Conservation (phyloP, 768 basidiomycete genomes). For the Tulasnella sp. region DNA sequence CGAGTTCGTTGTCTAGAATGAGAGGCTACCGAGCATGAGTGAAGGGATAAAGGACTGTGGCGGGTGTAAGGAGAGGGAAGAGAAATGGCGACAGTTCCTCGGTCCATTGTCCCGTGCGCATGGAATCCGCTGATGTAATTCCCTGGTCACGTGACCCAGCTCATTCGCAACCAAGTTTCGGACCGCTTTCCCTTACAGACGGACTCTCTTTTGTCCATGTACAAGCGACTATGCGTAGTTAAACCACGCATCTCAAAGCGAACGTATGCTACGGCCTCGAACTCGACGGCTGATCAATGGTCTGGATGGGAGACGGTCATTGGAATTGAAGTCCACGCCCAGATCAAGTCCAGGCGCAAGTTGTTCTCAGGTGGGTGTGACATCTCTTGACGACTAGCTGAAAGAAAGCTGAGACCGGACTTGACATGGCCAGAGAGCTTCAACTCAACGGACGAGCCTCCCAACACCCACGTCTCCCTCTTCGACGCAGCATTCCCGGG, state of each 20-base stretch:
- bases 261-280: not conserved
- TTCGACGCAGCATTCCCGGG: conserved; percentile 92
- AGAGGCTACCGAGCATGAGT: not conserved
- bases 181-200: not conserved
- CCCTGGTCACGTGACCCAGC: not conserved
- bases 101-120: not conserved
- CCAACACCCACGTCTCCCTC: conserved; percentile 62
- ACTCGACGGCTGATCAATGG: conserved; percentile 30
- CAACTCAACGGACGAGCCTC: conserved; percentile 36
- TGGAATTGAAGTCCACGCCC: conserved; percentile 93
- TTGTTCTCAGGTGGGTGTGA: conserved; percentile 62
- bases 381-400: not conserved
- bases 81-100: not conserved
- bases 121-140: not conserved
- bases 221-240: not conserved
- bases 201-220: not conserved
- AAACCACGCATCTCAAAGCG: not conserved
- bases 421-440: conserved; percentile 26
- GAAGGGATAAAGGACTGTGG: not conserved
- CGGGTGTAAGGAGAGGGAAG: not conserved
- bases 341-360: conserved; percentile 78
- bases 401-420: not conserved
- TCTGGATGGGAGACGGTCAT: conserved; percentile 84
- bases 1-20: not conserved
- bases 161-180: not conserved